Evolutionary conservation across 148 eudicot genomes (phyloP), one percentile per base, ranked within the genome.

Genomic region (Hydrangea macrophylla): DNA sequence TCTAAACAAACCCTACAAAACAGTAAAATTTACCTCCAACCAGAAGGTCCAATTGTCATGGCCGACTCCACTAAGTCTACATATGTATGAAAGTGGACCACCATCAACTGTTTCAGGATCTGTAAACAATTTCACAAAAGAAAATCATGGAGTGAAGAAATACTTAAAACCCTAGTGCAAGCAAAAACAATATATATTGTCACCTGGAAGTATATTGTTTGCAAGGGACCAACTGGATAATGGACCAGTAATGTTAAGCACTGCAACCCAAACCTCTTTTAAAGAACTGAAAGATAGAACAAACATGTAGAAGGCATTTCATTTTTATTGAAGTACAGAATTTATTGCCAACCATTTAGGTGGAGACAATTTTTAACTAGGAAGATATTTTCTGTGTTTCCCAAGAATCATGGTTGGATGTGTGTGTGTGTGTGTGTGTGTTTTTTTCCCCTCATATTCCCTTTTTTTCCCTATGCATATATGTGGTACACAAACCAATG

Each of bases 221-320:
- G 97, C 93, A 76, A 94, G 82, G 23, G 99, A 94, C 99, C 97
- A 94, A 71, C 83, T 78, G 60, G 92, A 82, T 67, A 94, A 74
- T 24, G 97, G 97, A 70, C 99, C 99, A 37, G 99, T 87, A 55
- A 94, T 80, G 79, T 94, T 91, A 50, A 94, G 91, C 42, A 89
- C 89, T 56, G 96, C 83, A 67, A 89, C 99, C 88, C 87, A 94
- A 25, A 91, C 88, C 86, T 94, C 99, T 82, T 85, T 83, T 13
- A 86, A 70, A 65, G 99, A 94, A 73, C 99, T 94, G 85, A 64
- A n/a, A n/a, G n/a, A n/a, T n/a, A n/a, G n/a, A n/a, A n/a, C n/a
- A n/a, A n/a, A n/a, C n/a, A n/a, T n/a, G n/a, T n/a, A n/a, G n/a
- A n/a, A n/a, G n/a, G n/a, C n/a, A n/a, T n/a, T n/a, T n/a, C n/a